A percentile compares a stretch with the other conserved stretches of the same genome.
Evolutionary conservation across 2,329 filamentous ascomycete genomes (phyloP).

Genomic region (Cadophora sp.): DNA sequence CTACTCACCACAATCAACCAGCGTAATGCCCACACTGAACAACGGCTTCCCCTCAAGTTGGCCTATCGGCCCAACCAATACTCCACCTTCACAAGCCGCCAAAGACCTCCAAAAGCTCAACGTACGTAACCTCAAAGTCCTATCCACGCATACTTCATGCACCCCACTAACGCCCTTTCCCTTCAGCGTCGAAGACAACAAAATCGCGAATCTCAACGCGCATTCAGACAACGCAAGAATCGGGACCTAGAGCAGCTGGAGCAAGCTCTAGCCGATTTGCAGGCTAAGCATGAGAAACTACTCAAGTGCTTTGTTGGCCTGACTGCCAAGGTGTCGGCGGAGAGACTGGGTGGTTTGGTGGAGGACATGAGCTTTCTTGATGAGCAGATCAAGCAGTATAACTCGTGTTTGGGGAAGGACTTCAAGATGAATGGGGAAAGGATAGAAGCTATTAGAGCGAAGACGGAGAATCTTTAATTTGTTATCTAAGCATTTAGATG

Average conservation of each 20-base stretch:
- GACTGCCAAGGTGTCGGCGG: constrained; percentile 10
- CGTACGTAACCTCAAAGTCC: background rate
- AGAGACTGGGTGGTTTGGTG: background rate
- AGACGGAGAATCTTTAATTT: background rate
- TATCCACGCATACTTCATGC: too few relatives aligned
- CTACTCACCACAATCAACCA: constrained; percentile 1
- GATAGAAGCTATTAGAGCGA: constrained; percentile 5
- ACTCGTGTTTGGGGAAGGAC: constrained; percentile 13
- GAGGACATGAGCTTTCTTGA: constrained; percentile 12
- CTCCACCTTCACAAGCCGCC: constrained; percentile 8
- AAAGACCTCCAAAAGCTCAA: constrained; percentile 13
- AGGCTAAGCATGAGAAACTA: constrained; percentile 9
- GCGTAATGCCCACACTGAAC: constrained; percentile 4
- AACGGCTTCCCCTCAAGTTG: constrained; percentile 9
- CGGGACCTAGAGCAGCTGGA: constrained; percentile 6
- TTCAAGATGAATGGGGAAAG: constrained; percentile 14
- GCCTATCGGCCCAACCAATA: constrained; percentile 4
- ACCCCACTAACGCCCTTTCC: background rate
- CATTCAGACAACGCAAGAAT: constrained; percentile 10
- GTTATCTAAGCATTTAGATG: background rate
- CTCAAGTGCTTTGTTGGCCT: constrained; percentile 11
- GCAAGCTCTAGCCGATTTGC: background rate
- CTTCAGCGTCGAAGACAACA: constrained; percentile 11
- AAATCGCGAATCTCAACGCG: constrained; percentile 10
- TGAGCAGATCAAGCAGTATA: constrained; percentile 14